Evolutionary conservation across 306 rosid species (phyloP).

Genomic region (Vigna unguiculata): DNA sequence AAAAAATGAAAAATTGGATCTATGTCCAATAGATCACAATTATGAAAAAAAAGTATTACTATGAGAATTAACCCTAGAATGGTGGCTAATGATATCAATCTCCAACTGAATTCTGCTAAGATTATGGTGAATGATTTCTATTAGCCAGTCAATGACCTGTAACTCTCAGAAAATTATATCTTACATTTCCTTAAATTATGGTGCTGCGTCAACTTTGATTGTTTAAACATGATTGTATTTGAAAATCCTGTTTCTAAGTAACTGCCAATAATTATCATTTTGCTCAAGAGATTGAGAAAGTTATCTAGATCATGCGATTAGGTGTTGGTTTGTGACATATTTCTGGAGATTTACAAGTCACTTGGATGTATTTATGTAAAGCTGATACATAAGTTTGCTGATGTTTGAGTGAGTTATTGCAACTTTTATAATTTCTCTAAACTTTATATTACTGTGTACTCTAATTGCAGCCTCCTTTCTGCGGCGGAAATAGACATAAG

Average conservation of each 20-base stretch:
- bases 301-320: conserved; percentile 15
- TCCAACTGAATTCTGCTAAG: not conserved
- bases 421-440: not conserved
- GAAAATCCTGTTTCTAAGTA: not conserved
- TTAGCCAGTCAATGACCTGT: not conserved
- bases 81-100: not conserved
- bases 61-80: not conserved
- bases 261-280: not conserved
- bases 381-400: not conserved
- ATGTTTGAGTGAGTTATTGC: not conserved
- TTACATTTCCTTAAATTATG: not conserved
- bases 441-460: conserved; percentile 22
- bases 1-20: no score
- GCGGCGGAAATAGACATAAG: conserved; percentile 70
- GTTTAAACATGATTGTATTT: not conserved
- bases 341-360: not conserved
- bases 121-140: not conserved
- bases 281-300: not conserved
- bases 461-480: conserved; percentile 77
- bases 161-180: not conserved
- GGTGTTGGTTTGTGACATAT: not conserved
- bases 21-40: no score
- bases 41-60: no score
- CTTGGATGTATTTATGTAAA: not conserved
- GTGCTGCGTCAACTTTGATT: not conserved